These are phyloP conservation scores for Abortiporus biennis DNA, from an alignment of 1,284 basidiomycete genomes.

Conservation along the genomic window DNA sequence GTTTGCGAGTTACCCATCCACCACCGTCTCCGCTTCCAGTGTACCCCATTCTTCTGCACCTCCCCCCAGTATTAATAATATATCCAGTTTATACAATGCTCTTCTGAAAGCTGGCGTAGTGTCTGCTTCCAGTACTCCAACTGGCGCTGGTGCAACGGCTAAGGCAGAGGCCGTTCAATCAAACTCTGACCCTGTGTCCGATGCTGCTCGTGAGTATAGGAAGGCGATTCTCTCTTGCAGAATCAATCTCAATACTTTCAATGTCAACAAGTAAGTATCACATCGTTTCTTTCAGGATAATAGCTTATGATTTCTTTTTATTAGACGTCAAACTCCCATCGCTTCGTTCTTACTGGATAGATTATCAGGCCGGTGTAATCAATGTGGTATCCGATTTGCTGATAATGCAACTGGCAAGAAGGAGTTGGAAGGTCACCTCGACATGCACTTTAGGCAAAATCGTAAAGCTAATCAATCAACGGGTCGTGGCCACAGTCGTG, in stretches of 20 bases:
- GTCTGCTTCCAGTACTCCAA: constrained; percentile 43
- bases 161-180: constrained; percentile 30
- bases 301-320: constrained; percentile 5
- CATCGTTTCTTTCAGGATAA: not conserved
- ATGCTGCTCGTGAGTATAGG: constrained; percentile 58
- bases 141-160: constrained; percentile 37
- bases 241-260: constrained; percentile 63
- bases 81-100: constrained; percentile 57
- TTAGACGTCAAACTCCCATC: constrained; percentile 60
- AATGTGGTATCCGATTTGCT: constrained; percentile 88
- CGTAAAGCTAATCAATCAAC: constrained; percentile 80
- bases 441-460: constrained; percentile 97
- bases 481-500: constrained; percentile 84
- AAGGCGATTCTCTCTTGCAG: constrained; percentile 63
- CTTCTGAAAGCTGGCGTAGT: constrained; percentile 74
- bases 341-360: constrained; percentile 67
- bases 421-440: constrained; percentile 84
- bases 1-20: constrained; percentile 9
- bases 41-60: constrained; percentile 23
- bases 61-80: constrained; percentile 29
- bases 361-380: constrained; percentile 84
- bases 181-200: constrained; percentile 37
- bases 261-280: constrained; percentile 63
- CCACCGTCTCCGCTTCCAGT: constrained; percentile 16
- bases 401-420: constrained; percentile 69